Evolutionary conservation across 768 basidiomycete species (phyloP), one percentile per base, ranked within the genome.

Genomic region (Stropharia rugosoannulata): DNA sequence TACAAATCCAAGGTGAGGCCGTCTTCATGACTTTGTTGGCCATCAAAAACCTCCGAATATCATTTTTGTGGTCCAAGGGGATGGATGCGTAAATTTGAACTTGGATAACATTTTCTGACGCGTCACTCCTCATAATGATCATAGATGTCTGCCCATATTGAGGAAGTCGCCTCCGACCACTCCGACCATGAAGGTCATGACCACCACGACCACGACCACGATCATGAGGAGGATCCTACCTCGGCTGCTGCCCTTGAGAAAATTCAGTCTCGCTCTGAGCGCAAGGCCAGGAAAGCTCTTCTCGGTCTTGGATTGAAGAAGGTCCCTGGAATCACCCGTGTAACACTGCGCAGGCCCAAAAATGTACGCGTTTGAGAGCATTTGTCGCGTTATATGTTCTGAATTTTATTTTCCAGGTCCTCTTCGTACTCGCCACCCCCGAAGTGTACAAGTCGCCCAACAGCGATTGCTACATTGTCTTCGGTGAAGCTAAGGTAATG

Each of bases 381-480:
- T 27, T 22, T 27, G 15, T 11, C 22, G 22, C n/a, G 27, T 46
- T 18, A 15, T n/a, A 7, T 27, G 18, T 7, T 48, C 48, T 37
- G 39, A 37, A 40, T 32, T 13, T 25, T 11, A 6, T 27, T 40
- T 32, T 43, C 42, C 64, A 93, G 90, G 77, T 96, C 59, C 85
- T 98, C 59, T 91, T 98, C 69, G 95, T 98, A 57, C 82, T 99
- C 64, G 85, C 92, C 51, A 79, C 87, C 49, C 97, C 97, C 37
- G 97, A 99, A 61, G 97, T 99, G 51, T 99, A 91, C 87, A 98
- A 98, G 81, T 94, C 92, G 48, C 87, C 90, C 41, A 95, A 93
- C 76, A 94, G 93, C 69, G 97, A 99, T 75, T 93, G 90, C 75
- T 98, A 99, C 81, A 93, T 99, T 70, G 95, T 99, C 60, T 99